Evolutionary conservation across 768 basidiomycete species (phyloP).

Genomic region (Paxillus involutus): DNA sequence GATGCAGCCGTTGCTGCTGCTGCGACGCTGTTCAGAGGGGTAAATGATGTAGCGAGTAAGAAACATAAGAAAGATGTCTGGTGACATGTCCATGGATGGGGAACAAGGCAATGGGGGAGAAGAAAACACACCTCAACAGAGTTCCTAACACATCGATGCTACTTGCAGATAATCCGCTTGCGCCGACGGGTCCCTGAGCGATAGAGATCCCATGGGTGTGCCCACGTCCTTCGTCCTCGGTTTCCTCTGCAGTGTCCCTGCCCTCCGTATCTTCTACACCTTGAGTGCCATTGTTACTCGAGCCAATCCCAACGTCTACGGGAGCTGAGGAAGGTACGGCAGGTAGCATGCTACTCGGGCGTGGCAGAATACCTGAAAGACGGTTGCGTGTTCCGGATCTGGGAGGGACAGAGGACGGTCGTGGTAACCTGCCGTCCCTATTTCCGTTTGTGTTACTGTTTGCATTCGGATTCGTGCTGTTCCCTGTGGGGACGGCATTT

Average conservation of each 20-base stretch:
- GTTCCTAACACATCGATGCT: slow-evolving; percentile 84
- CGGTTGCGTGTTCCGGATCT: slow-evolving; percentile 32
- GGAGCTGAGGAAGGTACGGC: slow-evolving; percentile 9
- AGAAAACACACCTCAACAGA: slow-evolving; percentile 64
- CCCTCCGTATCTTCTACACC: not conserved
- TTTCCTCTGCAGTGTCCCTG: slow-evolving; percentile 2
- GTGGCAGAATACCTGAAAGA: slow-evolving; percentile 40
- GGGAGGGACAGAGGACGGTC: slow-evolving; percentile 26
- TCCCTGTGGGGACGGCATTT: not conserved
- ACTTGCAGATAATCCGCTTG: slow-evolving; percentile 56
- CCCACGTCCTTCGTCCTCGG: slow-evolving; percentile 15
- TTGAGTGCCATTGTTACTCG: slow-evolving; percentile 5
- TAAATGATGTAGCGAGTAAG: not conserved
- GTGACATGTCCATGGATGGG: not conserved
- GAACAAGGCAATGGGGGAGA: not conserved
- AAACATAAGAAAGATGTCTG: not conserved
- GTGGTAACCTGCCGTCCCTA: not conserved
- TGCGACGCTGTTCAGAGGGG: slow-evolving; percentile 56
- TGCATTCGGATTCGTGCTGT: slow-evolving; percentile 1
- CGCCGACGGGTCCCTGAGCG: slow-evolving; percentile 24
- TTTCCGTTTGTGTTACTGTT: slow-evolving; percentile 4
- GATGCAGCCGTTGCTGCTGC: slow-evolving; percentile 92
- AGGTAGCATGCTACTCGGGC: slow-evolving; percentile 34
- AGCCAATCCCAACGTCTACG: slow-evolving; percentile 4
- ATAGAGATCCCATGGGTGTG: slow-evolving; percentile 24